These are phyloP conservation scores for Mollisiaceae sp. DNA, from an alignment of 2,329 filamentous ascomycete genomes.

Conservation along the genomic window DNA sequence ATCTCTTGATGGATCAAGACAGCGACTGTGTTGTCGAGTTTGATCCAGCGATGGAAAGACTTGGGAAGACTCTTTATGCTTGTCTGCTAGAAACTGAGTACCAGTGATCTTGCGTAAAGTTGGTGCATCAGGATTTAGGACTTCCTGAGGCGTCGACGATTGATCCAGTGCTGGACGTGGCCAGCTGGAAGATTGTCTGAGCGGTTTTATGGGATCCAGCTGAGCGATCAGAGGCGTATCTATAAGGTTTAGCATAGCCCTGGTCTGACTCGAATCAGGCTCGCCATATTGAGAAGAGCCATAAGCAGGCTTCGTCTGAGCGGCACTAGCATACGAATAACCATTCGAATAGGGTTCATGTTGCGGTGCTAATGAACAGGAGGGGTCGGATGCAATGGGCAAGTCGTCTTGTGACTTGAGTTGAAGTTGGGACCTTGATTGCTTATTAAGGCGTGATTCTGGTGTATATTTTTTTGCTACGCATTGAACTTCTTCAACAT, in stretches of 20 bases:
- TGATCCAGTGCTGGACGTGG: background rate
- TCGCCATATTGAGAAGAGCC: background rate
- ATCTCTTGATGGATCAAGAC: background rate
- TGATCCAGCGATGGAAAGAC: background rate
- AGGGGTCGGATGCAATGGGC: background rate
- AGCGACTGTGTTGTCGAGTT: background rate
- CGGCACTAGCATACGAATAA: background rate
- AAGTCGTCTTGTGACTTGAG: background rate
- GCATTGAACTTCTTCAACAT: background rate
- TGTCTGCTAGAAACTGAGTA: background rate
- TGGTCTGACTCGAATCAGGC: background rate
- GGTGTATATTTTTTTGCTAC: too few species aligned
- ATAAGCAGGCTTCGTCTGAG: background rate
- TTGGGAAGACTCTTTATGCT: background rate
- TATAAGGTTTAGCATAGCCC: background rate
- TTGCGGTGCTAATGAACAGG: background rate
- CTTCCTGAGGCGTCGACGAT: background rate
- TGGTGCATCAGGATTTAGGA: background rate
- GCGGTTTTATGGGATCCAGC: too few species aligned
- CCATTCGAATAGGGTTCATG: background rate
- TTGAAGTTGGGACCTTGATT: background rate
- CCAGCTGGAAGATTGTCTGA: background rate
- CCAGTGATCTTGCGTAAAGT: background rate
- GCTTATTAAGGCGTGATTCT: background rate
- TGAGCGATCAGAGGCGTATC: background rate